These are phyloP conservation scores for Gleditsia sinensis DNA, from an alignment of 306 rosid genomes.

Conservation along the genomic window DNA sequence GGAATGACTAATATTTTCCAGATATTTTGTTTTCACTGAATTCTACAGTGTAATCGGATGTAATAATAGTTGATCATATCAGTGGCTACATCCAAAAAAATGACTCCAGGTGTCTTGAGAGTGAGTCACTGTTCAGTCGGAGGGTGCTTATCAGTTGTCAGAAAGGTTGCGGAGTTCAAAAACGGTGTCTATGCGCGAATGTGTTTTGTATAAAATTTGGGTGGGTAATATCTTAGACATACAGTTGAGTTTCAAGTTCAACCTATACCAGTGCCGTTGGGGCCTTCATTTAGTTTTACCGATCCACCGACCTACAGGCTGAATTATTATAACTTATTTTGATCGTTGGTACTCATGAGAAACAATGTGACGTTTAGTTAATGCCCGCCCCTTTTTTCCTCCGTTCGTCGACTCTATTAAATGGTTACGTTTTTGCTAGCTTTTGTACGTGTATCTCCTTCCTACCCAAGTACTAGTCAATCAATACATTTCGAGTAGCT, in stretches of 20 bases:
- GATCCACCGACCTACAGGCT: not conserved
- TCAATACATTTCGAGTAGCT: no score
- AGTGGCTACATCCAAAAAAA: no score
- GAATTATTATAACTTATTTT: not conserved
- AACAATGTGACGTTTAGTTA: not conserved
- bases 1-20: no score
- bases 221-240: not conserved
- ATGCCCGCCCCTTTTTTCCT: not conserved
- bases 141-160: not conserved
- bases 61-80: no score
- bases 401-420: no score
- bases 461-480: no score
- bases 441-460: no score
- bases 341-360: not conserved
- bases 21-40: not conserved
- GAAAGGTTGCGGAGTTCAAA: not conserved
- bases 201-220: not conserved
- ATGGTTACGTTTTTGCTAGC: no score
- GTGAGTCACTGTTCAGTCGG: not conserved
- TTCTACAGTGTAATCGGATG: not conserved
- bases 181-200: not conserved
- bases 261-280: not conserved
- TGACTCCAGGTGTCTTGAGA: not conserved
- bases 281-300: not conserved
- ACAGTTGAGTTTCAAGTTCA: no score